A percentile compares a stretch with the other conserved stretches of the same genome.
These are phyloP conservation scores for Pythium utonaiense DNA, from an alignment of 352 stramenopile species.

Conservation along the genomic window DNA sequence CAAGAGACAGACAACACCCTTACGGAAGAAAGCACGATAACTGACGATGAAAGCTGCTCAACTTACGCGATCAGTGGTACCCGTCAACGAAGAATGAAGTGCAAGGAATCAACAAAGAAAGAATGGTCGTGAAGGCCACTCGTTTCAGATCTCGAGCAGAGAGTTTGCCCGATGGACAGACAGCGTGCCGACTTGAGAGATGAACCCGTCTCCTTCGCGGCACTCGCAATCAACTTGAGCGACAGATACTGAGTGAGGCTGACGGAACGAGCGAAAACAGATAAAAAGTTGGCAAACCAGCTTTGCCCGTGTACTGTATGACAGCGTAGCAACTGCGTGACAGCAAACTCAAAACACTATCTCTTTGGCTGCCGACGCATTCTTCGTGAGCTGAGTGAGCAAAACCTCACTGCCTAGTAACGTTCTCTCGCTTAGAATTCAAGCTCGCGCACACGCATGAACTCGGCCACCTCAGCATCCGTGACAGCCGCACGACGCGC, in stretches of 20 bases:
- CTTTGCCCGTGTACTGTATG: background rate
- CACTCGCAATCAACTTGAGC: background rate
- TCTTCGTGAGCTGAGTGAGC: background rate
- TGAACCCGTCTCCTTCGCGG: too few relatives aligned
- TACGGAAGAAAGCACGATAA: background rate
- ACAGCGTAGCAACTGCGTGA: background rate
- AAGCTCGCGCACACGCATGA: constrained; percentile 93
- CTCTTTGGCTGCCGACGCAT: background rate
- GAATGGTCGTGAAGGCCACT: too few relatives aligned
- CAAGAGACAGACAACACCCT: background rate
- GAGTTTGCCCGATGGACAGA: too few relatives aligned
- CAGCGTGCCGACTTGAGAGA: too few relatives aligned
- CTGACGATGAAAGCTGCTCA: too few relatives aligned
- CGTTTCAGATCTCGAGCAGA: too few relatives aligned
- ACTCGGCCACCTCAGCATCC: constrained; percentile 94
- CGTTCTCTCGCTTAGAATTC: constrained; percentile 75
- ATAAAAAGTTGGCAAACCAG: background rate
- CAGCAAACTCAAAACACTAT: background rate
- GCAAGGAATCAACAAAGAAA: too few relatives aligned
- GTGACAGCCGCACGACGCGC: constrained; percentile 91
- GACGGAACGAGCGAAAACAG: background rate
- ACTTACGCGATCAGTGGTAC: too few relatives aligned
- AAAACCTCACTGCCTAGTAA: background rate
- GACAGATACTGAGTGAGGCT: background rate
- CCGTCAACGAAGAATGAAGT: too few relatives aligned